Percentiles rank a stretch among this genome's conserved stretches.
Evolutionary conservation across 768 basidiomycete species (phyloP).

Genomic region (Hortiboletus campestris): DNA sequence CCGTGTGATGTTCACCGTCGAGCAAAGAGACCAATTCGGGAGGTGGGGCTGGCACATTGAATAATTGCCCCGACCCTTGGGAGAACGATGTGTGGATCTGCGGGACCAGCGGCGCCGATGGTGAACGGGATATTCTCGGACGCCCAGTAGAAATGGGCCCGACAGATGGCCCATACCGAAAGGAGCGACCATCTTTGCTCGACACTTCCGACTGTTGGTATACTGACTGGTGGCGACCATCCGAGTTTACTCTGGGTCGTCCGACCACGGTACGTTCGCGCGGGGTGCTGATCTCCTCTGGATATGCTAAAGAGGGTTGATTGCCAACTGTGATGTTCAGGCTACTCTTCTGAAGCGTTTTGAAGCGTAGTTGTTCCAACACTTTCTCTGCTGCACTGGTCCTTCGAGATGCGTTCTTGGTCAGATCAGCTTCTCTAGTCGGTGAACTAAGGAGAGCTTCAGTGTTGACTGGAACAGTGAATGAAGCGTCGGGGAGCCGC

Average conservation of each 20-base stretch:
- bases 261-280: constrained; percentile 18
- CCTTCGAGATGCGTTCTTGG: constrained; percentile 38
- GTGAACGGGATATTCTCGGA: constrained; percentile 53
- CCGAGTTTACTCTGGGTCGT: constrained; percentile 30
- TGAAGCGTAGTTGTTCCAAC: constrained; percentile 59
- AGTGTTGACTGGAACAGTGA: constrained; percentile 15
- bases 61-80: constrained; percentile 24
- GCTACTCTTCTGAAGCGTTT: constrained; percentile 50
- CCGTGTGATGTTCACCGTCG: constrained; percentile 89
- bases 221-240: constrained; percentile 24
- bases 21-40: constrained; percentile 57
- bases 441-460: constrained; percentile 28
- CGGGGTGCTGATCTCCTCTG: constrained; percentile 14
- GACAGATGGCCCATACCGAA: constrained; percentile 23
- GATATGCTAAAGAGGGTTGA: constrained; percentile 17
- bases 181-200: constrained; percentile 20
- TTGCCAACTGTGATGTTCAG: constrained; percentile 11
- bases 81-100: constrained; percentile 28
- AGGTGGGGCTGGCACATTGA: constrained; percentile 37
- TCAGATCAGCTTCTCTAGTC: constrained; percentile 35
- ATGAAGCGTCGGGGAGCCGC: constrained; percentile 21
- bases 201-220: constrained; percentile 25
- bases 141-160: constrained; percentile 37
- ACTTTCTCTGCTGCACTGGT: constrained; percentile 69
- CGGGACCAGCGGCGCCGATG: constrained; percentile 50